A percentile compares a stretch with the other conserved stretches of the same genome.
phyloP scores from a whole-genome alignment of 305 asterid genomes.

The Solanum hybrid region DNA sequence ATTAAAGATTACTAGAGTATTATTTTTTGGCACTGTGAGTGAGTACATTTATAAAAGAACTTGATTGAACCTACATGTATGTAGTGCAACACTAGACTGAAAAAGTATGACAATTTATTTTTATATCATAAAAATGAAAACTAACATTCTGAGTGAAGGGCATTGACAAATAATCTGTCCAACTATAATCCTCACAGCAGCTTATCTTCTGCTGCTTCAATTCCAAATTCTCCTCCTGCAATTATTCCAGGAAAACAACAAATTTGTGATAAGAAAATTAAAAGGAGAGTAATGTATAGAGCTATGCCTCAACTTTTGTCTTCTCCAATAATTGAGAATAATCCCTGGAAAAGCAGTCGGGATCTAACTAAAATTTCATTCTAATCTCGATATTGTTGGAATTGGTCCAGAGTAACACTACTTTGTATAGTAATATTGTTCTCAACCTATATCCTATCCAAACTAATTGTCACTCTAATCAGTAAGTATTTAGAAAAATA shows the following conservation, averaged over 20 bases:
- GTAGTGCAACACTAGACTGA: background rate
- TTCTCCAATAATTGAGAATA: background rate
- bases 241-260: background rate
- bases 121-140: background rate
- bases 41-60: background rate
- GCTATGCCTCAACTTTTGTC: background rate
- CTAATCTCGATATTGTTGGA: background rate
- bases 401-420: background rate
- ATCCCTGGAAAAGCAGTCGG: background rate
- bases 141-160: constrained; percentile 76
- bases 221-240: constrained; percentile 89
- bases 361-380: background rate
- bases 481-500: background rate
- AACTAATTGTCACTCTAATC: background rate
- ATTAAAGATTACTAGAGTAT: background rate
- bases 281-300: background rate
- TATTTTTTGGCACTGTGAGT: background rate
- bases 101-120: background rate
- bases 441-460: background rate
- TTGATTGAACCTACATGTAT: background rate
- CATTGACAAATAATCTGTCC: constrained; percentile 75
- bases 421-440: background rate
- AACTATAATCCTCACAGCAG: constrained; percentile 49
- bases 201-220: constrained; percentile 44
- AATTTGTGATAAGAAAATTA: background rate